Evolutionary conservation across 2,329 filamentous ascomycete species (phyloP).

Genomic region (Calonectria fujianensis): DNA sequence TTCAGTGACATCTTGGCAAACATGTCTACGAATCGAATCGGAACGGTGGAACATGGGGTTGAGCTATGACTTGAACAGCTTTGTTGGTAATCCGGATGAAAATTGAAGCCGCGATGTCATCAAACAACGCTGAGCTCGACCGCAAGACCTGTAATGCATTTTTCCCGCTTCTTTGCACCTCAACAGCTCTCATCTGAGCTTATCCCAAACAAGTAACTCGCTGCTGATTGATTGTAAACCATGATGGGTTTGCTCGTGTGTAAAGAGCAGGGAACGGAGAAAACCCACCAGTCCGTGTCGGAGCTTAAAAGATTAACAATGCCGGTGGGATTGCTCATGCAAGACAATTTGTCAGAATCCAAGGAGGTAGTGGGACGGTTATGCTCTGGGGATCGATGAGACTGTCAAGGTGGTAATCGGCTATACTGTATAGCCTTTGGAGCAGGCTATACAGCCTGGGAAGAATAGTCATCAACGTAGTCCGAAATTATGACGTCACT

Average conservation of each 20-base stretch:
- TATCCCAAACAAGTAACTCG: not conserved
- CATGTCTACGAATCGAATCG: not conserved
- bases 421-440: too few species aligned
- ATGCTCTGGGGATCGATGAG: not conserved
- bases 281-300: constrained; percentile 17
- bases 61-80: not conserved
- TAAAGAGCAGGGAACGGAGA: not conserved
- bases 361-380: not conserved
- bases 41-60: not conserved
- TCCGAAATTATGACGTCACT: too few species aligned
- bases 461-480: not conserved
- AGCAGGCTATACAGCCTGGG: not conserved
- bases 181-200: too few species aligned
- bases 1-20: not conserved
- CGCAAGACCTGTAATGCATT: not conserved
- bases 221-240: not conserved
- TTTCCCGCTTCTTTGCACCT: not conserved
- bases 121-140: too few species aligned
- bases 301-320: constrained; percentile 16
- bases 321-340: not conserved
- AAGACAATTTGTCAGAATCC: not conserved
- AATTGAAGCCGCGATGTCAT: not conserved
- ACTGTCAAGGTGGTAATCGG: not conserved
- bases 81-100: too few species aligned
- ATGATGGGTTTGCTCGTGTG: not conserved